These are phyloP conservation scores for Boletus huronensis DNA, from an alignment of 768 basidiomycete species.

Conservation along the genomic window DNA sequence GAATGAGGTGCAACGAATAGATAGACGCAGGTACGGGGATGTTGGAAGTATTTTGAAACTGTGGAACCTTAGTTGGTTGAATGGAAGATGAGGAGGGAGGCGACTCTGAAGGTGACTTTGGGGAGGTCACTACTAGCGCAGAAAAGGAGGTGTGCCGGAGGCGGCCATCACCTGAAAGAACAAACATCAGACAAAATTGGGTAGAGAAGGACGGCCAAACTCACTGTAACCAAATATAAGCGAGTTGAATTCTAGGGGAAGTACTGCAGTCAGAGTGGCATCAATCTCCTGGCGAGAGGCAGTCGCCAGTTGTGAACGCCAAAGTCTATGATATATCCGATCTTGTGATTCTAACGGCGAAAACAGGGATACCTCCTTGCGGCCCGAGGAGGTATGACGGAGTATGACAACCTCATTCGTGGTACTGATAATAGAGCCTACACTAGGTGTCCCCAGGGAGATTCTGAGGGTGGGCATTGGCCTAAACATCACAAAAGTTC, in stretches of 20 bases:
- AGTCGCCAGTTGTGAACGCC: constrained; percentile 16
- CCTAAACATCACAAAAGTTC: constrained; percentile 10
- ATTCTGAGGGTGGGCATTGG: constrained; percentile 3
- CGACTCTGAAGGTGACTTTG: background rate
- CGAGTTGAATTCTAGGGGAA: constrained; percentile 55
- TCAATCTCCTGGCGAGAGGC: background rate
- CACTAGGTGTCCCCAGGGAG: constrained; percentile 7
- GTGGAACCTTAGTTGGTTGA: background rate
- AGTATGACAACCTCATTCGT: constrained; percentile 19
- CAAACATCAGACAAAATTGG: background rate
- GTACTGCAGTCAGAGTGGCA: constrained; percentile 34
- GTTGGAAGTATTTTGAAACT: constrained; percentile 42
- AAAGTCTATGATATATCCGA: constrained; percentile 12
- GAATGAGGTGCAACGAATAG: constrained; percentile 47
- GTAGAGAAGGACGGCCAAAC: constrained; percentile 14
- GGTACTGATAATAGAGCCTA: constrained; percentile 6
- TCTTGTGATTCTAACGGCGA: constrained; percentile 7
- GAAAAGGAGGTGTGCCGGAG: constrained; percentile 47
- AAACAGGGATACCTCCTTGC: constrained; percentile 20
- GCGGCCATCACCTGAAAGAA: constrained; percentile 47
- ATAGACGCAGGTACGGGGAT: constrained; percentile 44
- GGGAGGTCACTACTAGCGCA: constrained; percentile 24
- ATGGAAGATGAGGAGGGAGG: constrained; percentile 1
- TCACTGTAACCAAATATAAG: constrained; percentile 66
- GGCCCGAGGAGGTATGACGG: constrained; percentile 15